Evolutionary conservation across 2,329 filamentous ascomycete genomes (phyloP).

Genomic region (Rhytidhysteron rufulum): DNA sequence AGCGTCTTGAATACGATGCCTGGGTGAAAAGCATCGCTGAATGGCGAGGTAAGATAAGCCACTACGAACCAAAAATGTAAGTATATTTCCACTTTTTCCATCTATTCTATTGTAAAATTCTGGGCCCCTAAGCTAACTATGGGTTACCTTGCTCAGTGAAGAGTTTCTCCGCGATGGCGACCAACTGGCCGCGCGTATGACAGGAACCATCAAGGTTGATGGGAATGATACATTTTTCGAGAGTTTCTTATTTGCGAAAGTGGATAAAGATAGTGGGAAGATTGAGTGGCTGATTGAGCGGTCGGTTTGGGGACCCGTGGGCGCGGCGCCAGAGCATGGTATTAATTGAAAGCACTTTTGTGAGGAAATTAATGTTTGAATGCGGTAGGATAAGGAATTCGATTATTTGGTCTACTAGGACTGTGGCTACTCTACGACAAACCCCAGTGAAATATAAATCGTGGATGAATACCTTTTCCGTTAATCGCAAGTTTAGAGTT

Average conservation of each 20-base stretch:
- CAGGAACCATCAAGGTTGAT: conserved; percentile 23
- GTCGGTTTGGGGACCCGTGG: conserved; percentile 18
- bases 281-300: conserved; percentile 26
- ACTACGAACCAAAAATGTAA: conserved; percentile 26
- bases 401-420: no score
- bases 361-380: no score
- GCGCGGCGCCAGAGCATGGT: conserved; percentile 4
- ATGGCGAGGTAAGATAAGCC: conserved; percentile 23
- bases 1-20: conserved; percentile 12
- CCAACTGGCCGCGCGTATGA: conserved; percentile 27
- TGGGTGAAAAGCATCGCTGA: conserved; percentile 20
- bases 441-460: no score
- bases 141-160: conserved; percentile 9
- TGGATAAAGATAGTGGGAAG: conserved; percentile 21
- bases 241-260: conserved; percentile 28
- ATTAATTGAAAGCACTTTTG: conserved; percentile 3
- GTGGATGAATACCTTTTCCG: no score
- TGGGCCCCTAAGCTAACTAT: not conserved
- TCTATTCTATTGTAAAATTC: not conserved
- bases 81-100: conserved; percentile 3
- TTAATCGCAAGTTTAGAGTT: no score
- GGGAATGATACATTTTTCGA: conserved; percentile 20
- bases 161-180: conserved; percentile 30
- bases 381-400: no score
- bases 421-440: no score